Evolutionary conservation across 768 basidiomycete species (phyloP), one percentile per base, ranked within the genome.

Genomic region (Chiua virens): DNA sequence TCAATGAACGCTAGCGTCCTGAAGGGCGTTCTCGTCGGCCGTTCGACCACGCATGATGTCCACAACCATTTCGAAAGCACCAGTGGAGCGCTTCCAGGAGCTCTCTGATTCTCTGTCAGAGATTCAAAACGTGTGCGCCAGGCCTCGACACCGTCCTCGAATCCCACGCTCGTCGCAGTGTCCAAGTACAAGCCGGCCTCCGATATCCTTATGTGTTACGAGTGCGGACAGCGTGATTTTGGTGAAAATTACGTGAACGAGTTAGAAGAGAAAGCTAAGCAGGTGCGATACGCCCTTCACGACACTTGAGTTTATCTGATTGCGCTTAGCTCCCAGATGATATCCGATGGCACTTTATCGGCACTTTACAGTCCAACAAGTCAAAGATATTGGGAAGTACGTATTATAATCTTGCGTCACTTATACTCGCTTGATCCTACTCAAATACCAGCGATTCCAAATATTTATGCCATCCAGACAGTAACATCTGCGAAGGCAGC

Each of bases 221-320:
- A 88, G 44, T 75, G 77, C 14, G 92, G 89, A 0, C 90, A 97
- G 56, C 75, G 85, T 3, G 92, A 96, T 68, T 99, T 98, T 64
- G 97, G 97, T 8, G 97, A 99, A 74, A 99, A 99, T 68, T 98
- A 98, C 63, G 92, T 93, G 11, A 88, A 95, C 58, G 95, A 98
- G 62, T 70, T 98, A 54, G 86, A 84, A 35, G 92, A 92, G 28
- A 97, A 97, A 65, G 91, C 93, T 0, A 73, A 73, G 51, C 73
- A 79, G 62, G 89, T 89, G 66, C 55, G 80, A 71, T 37, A 10
- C 20, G 30, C 27, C 30, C 39, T 38, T 23, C 5, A 6, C 25
- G 28, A 22, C n/a, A 2, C 23, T 35, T n/a, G 47, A 52, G 41
- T 49, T 58, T 45, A 54, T 54, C 32, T 46, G 34, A 58, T 22